These are phyloP conservation scores for Phialophora verrucosa DNA, from an alignment of 2,329 filamentous ascomycete species.

Conservation along the genomic window DNA sequence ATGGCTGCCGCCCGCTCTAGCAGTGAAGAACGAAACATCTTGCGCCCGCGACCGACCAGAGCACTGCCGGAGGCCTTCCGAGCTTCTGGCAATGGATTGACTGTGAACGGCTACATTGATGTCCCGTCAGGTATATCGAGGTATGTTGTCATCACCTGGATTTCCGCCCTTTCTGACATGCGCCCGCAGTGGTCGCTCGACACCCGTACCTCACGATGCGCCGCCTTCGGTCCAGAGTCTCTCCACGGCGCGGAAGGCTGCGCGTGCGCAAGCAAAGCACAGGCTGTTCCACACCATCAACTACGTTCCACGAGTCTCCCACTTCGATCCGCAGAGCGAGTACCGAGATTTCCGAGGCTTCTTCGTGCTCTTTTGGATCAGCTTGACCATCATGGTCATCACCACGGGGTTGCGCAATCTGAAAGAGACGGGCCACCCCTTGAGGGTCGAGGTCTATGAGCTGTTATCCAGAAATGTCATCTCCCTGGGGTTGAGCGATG, in stretches of 20 bases:
- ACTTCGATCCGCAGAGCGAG: slow-evolving; percentile 91
- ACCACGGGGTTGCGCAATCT: slow-evolving; percentile 92
- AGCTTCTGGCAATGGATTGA: slow-evolving; percentile 35
- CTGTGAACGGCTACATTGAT: slow-evolving; percentile 41
- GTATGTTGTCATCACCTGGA: slow-evolving; percentile 36
- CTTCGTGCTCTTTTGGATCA: slow-evolving; percentile 98
- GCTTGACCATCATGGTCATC: slow-evolving; percentile 93
- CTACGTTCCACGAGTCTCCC: slow-evolving; percentile 86
- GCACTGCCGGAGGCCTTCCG: slow-evolving; percentile 29
- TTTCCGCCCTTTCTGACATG: slow-evolving; percentile 12
- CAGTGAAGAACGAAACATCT: slow-evolving; percentile 31
- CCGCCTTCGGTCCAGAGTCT: slow-evolving; percentile 90
- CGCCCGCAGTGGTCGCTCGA: slow-evolving; percentile 72
- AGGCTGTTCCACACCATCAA: slow-evolving; percentile 93
- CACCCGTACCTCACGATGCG: slow-evolving; percentile 84
- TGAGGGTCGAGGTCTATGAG: slow-evolving; percentile 85
- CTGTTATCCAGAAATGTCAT: slow-evolving; percentile 87
- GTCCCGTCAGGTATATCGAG: slow-evolving; percentile 46
- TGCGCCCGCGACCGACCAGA: slow-evolving; percentile 33
- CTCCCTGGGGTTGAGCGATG: slow-evolving; percentile 82
- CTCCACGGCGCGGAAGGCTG: slow-evolving; percentile 81
- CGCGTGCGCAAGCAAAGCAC: slow-evolving; percentile 77
- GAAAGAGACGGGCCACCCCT: slow-evolving; percentile 87
- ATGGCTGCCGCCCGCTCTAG: slow-evolving; percentile 25
- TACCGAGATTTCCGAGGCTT: slow-evolving; percentile 96